Evolutionary conservation across 495 filamentous ascomycete genomes (phyloP), one percentile per base, ranked within the genome.

Genomic region (Chaetomidium leptoderma): DNA sequence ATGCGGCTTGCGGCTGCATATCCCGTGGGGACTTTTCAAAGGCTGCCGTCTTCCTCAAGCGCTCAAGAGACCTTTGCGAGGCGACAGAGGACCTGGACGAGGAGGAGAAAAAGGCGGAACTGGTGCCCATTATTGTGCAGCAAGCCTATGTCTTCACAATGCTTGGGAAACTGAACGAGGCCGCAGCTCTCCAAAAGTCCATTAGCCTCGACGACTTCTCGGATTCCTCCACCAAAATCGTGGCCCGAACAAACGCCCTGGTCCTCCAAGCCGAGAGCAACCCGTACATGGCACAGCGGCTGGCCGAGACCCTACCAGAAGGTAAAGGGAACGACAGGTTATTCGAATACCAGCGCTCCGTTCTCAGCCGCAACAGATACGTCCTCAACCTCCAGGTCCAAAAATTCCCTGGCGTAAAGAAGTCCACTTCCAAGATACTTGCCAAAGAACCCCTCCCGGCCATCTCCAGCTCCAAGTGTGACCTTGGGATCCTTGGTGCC

Each of bases 51-150:
- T 76, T 97, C 43, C 74, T 99, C 33, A 91, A 88, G 74, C 82
- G 90, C 53, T 88, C 95, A 10, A 86, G 84, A 84, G 88, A 92
- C 67, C 76, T 97, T 11, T 97, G 92, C 63, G 86, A 90, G 61
- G 85, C 84, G 3, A 81, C 88, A 16, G 89, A 95, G 45, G 91
- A 97, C 24, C 74, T 97, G 30, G 77, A 81, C 13, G 85, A 92
- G 0, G 88, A 92, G 44, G 93, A 97, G 52, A 90, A 90, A 72
- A 81, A 78, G 62, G 83, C 83, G 7, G 93, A 99, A 71, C 63
- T 95, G 36, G 75, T 93, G 24, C 90, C 92, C 1, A 95, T 99
- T 59, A 70, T 85, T 16, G 86, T 92, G 6, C 95, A 97, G 69
- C 87, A 95, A 59, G 79, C 90, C 13, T 96, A 91, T 72, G 85